phyloP scores from a whole-genome alignment of 1,139 yeast genomes.

The Magnusiomyces sp. region DNA sequence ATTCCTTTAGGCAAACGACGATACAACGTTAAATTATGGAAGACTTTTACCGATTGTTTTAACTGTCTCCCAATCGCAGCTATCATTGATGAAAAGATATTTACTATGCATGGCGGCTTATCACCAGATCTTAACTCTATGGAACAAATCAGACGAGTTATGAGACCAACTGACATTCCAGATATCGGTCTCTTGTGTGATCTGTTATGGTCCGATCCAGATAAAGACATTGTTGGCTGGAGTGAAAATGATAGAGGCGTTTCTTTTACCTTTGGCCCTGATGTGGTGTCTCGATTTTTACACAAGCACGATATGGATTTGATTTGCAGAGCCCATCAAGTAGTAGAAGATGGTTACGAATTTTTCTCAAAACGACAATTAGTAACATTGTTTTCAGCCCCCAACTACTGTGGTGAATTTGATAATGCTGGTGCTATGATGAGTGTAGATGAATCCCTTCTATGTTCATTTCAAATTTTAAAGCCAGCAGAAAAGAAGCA shows the following conservation, averaged over 20 bases:
- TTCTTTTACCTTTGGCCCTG: constrained; percentile 95
- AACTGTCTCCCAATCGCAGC: constrained; percentile 98
- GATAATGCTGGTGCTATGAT: constrained; percentile 99
- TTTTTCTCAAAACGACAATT: constrained; percentile 91
- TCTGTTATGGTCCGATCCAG: constrained; percentile 96
- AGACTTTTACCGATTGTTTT: constrained; percentile 95
- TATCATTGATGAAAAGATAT: constrained; percentile 92
- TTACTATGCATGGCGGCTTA: constrained; percentile 98
- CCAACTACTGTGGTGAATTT: constrained; percentile 97
- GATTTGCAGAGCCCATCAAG: constrained; percentile 97
- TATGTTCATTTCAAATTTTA: constrained; percentile 94
- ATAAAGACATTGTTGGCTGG: constrained; percentile 96
- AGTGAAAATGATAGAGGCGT: constrained; percentile 98
- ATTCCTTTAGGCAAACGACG: constrained; percentile 52
- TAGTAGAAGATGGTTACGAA: constrained; percentile 97
- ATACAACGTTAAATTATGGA: constrained; percentile 95
- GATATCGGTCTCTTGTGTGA: constrained; percentile 95
- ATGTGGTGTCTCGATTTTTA: constrained; percentile 85
- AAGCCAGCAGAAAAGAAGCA: constrained; percentile 96
- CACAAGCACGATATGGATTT: constrained; percentile 96
- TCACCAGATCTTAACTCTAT: constrained; percentile 93
- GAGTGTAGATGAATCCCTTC: constrained; percentile 92
- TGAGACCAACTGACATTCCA: constrained; percentile 98
- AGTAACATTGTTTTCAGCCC: constrained; percentile 91
- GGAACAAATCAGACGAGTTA: constrained; percentile 97